phyloP scores from a whole-genome alignment of 2,329 filamentous ascomycete genomes.

The Colletotrichum ledebouriae region DNA sequence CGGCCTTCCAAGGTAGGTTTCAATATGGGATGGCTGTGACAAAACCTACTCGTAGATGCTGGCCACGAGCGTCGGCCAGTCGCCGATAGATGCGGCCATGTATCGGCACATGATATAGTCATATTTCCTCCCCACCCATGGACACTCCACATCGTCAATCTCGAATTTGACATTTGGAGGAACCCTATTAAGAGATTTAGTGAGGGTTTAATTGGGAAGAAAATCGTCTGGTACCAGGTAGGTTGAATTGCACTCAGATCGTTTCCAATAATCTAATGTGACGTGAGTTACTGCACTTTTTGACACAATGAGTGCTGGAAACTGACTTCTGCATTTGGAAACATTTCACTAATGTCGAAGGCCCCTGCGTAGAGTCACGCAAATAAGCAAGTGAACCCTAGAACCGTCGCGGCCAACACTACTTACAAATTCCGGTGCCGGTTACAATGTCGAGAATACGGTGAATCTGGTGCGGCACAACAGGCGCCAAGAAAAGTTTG shows the following conservation, averaged over 20 bases:
- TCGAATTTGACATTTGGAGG: conserved; percentile 54
- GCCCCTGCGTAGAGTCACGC: conserved; percentile 46
- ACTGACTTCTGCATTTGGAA: conserved; percentile 47
- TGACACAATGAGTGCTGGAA: neutral
- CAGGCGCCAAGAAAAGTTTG: conserved; percentile 50
- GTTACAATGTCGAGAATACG: conserved; percentile 59
- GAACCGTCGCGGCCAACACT: too few relatives aligned
- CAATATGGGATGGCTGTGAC: too few relatives aligned
- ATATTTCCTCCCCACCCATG: conserved; percentile 47
- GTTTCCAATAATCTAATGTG: conserved; percentile 47
- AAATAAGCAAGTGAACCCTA: neutral
- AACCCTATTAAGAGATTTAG: conserved; percentile 40
- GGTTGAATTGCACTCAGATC: conserved; percentile 51
- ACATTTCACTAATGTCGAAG: conserved; percentile 54
- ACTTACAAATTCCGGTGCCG: conserved; percentile 57
- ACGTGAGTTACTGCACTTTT: conserved; percentile 54
- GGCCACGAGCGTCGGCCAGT: conserved; percentile 48
- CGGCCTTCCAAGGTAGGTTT: too few relatives aligned
- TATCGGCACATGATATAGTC: conserved; percentile 56
- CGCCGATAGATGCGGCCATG: conserved; percentile 50
- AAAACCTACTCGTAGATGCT: conserved; percentile 45
- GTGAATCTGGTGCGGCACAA: conserved; percentile 48
- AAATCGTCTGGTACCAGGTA: conserved; percentile 39
- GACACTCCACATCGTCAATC: conserved; percentile 53
- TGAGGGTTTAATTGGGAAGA: neutral